A percentile compares a stretch with the other conserved stretches of the same genome.
Conservation (phyloP, 2,329 filamentous ascomycete genomes). For the Sphaceloma murrayae region DNA sequence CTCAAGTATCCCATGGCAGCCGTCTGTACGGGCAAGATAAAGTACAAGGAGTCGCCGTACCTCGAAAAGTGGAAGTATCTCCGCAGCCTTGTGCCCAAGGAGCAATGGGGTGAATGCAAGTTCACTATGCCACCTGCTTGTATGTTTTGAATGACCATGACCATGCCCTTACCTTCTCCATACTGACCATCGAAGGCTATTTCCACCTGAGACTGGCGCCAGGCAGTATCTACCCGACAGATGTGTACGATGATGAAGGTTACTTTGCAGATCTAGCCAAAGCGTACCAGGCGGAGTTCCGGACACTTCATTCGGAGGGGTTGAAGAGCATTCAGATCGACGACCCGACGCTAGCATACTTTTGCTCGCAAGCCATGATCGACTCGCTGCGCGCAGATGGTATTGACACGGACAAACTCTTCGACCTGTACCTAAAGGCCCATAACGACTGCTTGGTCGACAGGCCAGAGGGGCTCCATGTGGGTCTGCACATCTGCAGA, state of each 20-base stretch:
- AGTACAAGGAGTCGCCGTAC: conserved; percentile 29
- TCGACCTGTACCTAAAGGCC: conserved; percentile 31
- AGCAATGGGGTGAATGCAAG: conserved; percentile 30
- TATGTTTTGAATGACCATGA: no score
- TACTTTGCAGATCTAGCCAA: conserved; percentile 31
- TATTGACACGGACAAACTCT: conserved; percentile 30
- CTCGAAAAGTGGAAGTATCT: conserved; percentile 31
- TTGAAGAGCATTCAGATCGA: conserved; percentile 32
- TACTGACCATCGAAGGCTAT: no score
- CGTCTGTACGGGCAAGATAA: conserved; percentile 31
- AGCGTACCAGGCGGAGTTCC: conserved; percentile 30
- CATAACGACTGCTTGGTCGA: conserved; percentile 31
- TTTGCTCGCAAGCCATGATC: conserved; percentile 31
- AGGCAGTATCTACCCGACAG: conserved; percentile 29
- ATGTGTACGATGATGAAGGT: conserved; percentile 27
- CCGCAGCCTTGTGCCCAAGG: conserved; percentile 25
- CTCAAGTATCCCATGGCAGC: conserved; percentile 33
- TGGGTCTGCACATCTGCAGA: conserved; percentile 33
- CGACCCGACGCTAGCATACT: conserved; percentile 33
- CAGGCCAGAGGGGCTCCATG: conserved; percentile 29
- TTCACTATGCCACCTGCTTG: conserved; percentile 33
- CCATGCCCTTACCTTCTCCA: no score
- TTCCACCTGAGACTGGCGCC: conserved; percentile 31
- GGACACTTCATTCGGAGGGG: conserved; percentile 29
- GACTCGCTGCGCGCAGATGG: conserved; percentile 28